These are phyloP conservation scores for Cryptococcus hybrid DNA, from an alignment of 1,284 basidiomycete species.

Conservation along the genomic window DNA sequence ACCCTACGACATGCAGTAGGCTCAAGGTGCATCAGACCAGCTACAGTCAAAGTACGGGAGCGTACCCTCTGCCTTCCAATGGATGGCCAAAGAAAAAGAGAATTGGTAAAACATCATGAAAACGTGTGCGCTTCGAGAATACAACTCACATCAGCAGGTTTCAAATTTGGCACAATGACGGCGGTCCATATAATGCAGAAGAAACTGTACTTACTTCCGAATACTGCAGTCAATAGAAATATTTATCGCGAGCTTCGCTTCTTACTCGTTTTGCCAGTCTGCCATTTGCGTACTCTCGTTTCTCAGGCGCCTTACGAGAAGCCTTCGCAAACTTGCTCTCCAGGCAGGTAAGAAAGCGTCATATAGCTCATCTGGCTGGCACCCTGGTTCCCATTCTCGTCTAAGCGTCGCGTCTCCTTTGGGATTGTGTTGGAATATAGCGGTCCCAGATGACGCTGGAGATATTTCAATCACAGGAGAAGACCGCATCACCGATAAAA, in stretches of 20 bases:
- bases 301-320: constrained; percentile 61
- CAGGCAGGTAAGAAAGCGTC: constrained; percentile 63
- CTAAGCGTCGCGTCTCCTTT: constrained; percentile 16
- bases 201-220: constrained; percentile 58
- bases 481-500: no score
- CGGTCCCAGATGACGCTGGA: constrained; percentile 10
- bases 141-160: neutral
- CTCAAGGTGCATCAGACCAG: constrained; percentile 46
- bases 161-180: neutral
- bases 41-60: neutral
- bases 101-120: constrained; percentile 87
- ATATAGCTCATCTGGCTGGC: constrained; percentile 58
- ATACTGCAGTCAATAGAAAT: constrained; percentile 87
- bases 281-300: constrained; percentile 67
- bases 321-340: constrained; percentile 63
- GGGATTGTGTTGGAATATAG: constrained; percentile 24
- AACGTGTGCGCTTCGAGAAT: constrained; percentile 69
- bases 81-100: constrained; percentile 77
- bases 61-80: constrained; percentile 59
- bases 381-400: constrained; percentile 42
- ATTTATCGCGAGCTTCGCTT: constrained; percentile 71
- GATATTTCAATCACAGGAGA: neutral
- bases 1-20: constrained; percentile 67
- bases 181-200: neutral
- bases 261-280: constrained; percentile 65